Base-by-base conservation (phyloP, 768 basidiomycete genomes). In the Rhizopogon sp. region DNA sequence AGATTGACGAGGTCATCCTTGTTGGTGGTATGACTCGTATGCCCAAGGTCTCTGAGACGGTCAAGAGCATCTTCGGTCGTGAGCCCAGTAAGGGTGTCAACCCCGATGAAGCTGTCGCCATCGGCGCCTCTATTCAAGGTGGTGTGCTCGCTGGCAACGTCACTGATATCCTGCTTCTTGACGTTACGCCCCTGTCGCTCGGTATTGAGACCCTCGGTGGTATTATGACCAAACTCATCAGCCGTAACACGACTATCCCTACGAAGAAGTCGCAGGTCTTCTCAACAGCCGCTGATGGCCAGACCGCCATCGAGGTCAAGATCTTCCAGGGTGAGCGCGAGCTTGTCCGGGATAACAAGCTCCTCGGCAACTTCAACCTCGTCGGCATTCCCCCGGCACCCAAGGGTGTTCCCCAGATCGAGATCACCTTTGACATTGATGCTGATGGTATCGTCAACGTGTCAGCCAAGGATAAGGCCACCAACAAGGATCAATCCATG, bases 281-380 rank as follows among this genome's bases (percentile, higher is more conserved):
- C 82, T 98, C 96, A 4, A 99, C 97, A 14, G 96, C 97, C 40
- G 96, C 96, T 39, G 97, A 99, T 58, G 96, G 97, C 51, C 97
- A 99, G 75, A 96, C 90, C n/a, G 95, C 96, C 39, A 98, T 99
- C 61, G 95, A 98, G 72, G 96, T 99, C 72, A 98, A 98, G 85
- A 94, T 99, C 63, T 99, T 84, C 81, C 97, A 99, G 76, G 97
- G 97, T 66, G 97, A 99, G 79, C 95, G 97, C 77, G 97, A 98
- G 70, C 85, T 98, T 62, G 95, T 98, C 55, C 81, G 90, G 53
- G 97, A 98, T 78, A 98, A 98, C 86, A 99, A 98, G 76, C 76
- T 98, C 6, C 88, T 99, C 55, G 97, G 97, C 58, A 96, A 98
- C 79, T 99, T 99, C 88, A 97, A 98, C 76, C 90, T 99, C 58